These are phyloP conservation scores for Venturia aucupariae DNA, from an alignment of 2,329 filamentous ascomycete species.

Conservation along the genomic window DNA sequence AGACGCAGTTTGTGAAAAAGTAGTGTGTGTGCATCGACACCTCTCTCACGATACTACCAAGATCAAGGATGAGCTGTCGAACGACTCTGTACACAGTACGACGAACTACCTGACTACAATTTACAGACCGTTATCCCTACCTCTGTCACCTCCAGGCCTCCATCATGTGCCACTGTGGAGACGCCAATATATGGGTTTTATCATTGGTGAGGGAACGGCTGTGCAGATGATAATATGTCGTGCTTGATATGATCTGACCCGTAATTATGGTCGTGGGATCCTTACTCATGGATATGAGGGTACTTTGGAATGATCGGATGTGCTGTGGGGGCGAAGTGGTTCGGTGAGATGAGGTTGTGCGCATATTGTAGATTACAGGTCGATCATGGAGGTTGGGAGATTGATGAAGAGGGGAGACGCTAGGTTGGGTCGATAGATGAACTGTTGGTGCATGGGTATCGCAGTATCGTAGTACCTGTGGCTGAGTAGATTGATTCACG, in stretches of 20 bases:
- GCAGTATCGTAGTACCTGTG: neutral
- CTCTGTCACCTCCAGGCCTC: neutral
- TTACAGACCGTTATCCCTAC: neutral
- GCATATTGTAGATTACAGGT: neutral
- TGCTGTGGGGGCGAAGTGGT: neutral
- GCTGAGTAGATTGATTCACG: neutral
- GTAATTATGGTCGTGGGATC: neutral
- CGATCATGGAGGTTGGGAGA: neutral
- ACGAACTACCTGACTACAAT: neutral
- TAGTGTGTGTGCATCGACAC: neutral
- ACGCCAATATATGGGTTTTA: too few species aligned
- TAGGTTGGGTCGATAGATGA: neutral
- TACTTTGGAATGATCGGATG: neutral
- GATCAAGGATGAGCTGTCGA: neutral
- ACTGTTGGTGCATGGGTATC: neutral
- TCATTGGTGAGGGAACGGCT: neutral
- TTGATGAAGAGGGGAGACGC: neutral
- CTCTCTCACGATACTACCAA: neutral
- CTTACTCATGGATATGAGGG: neutral
- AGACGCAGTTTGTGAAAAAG: neutral
- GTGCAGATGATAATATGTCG: neutral
- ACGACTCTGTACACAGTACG: neutral
- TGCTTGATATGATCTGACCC: too few species aligned
- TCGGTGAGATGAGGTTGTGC: neutral
- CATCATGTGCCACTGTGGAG: neutral